Evolutionary conservation across 2,329 filamentous ascomycete genomes (phyloP).

Genomic region (Myriangium duriaei): DNA sequence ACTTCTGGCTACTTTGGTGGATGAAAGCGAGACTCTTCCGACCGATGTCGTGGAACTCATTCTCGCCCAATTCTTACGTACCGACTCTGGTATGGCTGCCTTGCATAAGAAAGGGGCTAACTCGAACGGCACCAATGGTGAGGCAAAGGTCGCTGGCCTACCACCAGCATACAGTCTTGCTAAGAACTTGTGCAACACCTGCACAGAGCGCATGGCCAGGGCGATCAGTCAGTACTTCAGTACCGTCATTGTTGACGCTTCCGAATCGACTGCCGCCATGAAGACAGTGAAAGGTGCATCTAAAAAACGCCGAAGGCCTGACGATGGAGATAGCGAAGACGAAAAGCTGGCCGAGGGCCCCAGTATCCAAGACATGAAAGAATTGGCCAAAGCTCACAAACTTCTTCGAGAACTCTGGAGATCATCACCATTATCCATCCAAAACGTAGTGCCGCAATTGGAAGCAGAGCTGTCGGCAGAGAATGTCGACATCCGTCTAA

Average conservation of each 20-base stretch:
- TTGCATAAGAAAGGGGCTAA: conserved; percentile 32
- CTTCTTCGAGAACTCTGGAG: conserved; percentile 89
- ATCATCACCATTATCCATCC: conserved; percentile 73
- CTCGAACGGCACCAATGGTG: conserved; percentile 3
- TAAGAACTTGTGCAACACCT: conserved; percentile 80
- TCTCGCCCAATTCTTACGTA: conserved; percentile 87
- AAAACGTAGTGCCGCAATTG: conserved; percentile 86
- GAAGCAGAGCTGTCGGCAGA: conserved; percentile 87
- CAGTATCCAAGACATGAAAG: conserved; percentile 72
- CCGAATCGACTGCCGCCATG: conserved; percentile 16
- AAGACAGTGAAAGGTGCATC: conserved; percentile 45
- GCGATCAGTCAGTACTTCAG: conserved; percentile 95
- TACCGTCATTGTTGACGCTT: conserved; percentile 86
- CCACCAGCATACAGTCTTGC: conserved; percentile 94
- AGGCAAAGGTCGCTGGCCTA: conserved; percentile 30
- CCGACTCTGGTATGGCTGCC: conserved; percentile 50
- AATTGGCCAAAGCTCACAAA: conserved; percentile 78
- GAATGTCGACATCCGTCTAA: conserved; percentile 68
- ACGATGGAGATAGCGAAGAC: conserved; percentile 31
- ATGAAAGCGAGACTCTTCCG: conserved; percentile 68
- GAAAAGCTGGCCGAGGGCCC: conserved; percentile 44
- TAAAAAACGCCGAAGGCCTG: conserved; percentile 22
- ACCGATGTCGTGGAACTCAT: conserved; percentile 80
- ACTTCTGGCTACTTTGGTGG: conserved; percentile 71
- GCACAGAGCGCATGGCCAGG: conserved; percentile 85